Evolutionary conservation across 2,329 filamentous ascomycete species (phyloP).

Genomic region (Aureobasidium sp.): DNA sequence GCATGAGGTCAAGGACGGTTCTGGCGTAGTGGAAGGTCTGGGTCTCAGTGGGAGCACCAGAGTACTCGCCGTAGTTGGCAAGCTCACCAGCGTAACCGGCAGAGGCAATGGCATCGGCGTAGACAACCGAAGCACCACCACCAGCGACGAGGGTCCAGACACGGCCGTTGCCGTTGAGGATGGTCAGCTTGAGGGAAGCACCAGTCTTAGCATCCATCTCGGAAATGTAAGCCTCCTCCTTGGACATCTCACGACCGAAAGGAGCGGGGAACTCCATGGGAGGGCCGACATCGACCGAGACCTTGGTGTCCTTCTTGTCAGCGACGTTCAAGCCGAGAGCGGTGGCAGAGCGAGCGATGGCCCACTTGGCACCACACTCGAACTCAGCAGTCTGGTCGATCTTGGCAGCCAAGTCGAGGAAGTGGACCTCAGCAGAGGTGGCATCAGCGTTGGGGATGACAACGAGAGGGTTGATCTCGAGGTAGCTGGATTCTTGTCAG

Average conservation of each 20-base stretch:
- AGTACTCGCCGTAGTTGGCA: conserved; percentile 99
- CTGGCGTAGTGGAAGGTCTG: conserved; percentile 99
- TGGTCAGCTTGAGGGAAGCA: conserved; percentile 95
- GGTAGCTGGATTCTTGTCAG: conserved; percentile 52
- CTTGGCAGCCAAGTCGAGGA: conserved; percentile 97
- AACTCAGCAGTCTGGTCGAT: conserved; percentile 98
- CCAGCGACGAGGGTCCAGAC: conserved; percentile 98
- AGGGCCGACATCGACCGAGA: conserved; percentile 91
- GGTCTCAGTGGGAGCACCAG: conserved; percentile 94
- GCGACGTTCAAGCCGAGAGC: conserved; percentile 75
- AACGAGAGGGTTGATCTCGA: conserved; percentile 98
- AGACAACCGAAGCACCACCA: conserved; percentile 98
- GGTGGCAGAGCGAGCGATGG: conserved; percentile 82
- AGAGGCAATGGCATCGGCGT: conserved; percentile 96
- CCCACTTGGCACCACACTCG: conserved; percentile 99
- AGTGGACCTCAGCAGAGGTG: conserved; percentile 92
- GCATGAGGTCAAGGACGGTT: conserved; percentile 95
- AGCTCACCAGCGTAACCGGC: conserved; percentile 92
- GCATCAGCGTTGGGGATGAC: conserved; percentile 90
- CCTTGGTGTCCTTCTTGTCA: conserved; percentile 57
- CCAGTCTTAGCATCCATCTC: conserved; percentile 99
- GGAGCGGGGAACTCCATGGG: conserved; percentile 99
- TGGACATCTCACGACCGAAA: conserved; percentile 95
- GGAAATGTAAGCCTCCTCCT: conserved; percentile 98
- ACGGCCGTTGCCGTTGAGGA: conserved; percentile 83